phyloP scores from a whole-genome alignment of 352 stramenopile genomes.

The Chrysophaeum taylorii region DNA sequence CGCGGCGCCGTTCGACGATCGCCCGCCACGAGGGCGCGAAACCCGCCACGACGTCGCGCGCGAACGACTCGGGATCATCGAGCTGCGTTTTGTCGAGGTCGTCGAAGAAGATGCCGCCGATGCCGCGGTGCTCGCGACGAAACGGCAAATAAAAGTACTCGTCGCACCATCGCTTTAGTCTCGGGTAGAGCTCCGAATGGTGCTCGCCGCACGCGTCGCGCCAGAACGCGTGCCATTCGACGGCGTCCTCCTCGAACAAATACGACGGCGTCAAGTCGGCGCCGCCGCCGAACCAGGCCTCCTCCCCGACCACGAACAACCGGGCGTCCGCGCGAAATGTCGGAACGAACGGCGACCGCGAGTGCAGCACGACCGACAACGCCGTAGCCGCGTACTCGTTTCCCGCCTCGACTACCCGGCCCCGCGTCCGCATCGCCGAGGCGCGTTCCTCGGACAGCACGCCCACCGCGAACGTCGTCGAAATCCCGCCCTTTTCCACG shows the following conservation, averaged over 20 bases:
- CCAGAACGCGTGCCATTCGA: conserved; percentile 79
- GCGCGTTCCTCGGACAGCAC: conserved; percentile 58
- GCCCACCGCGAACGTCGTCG: conserved; percentile 78
- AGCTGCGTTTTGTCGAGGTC: conserved; percentile 55
- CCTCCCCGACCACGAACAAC: conserved; percentile 71
- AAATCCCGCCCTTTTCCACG: conserved; percentile 90
- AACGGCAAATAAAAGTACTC: conserved; percentile 94
- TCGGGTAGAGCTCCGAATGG: conserved; percentile 58
- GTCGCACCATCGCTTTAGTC: conserved; percentile 84
- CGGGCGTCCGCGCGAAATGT: conserved; percentile 90
- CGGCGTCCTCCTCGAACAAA: conserved; percentile 83
- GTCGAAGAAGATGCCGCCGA: conserved; percentile 94
- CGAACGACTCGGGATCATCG: conserved; percentile 37
- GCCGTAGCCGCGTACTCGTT: conserved; percentile 48
- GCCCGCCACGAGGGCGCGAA: conserved; percentile 54
- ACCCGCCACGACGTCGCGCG: conserved; percentile 36
- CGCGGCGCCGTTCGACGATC: conserved; percentile 53
- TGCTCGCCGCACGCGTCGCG: conserved; percentile 62
- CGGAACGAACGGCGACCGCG: conserved; percentile 48
- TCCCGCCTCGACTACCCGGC: conserved; percentile 37
- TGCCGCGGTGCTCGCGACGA: conserved; percentile 74
- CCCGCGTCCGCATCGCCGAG: conserved; percentile 34
- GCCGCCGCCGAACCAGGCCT: conserved; percentile 86
- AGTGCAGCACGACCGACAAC: conserved; percentile 51
- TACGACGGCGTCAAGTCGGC: conserved; percentile 77